Percentiles rank a stretch among this genome's conserved stretches.
Evolutionary conservation across 208 protist genomes (phyloP).

Genomic region (Crithidia acanthocephali): DNA sequence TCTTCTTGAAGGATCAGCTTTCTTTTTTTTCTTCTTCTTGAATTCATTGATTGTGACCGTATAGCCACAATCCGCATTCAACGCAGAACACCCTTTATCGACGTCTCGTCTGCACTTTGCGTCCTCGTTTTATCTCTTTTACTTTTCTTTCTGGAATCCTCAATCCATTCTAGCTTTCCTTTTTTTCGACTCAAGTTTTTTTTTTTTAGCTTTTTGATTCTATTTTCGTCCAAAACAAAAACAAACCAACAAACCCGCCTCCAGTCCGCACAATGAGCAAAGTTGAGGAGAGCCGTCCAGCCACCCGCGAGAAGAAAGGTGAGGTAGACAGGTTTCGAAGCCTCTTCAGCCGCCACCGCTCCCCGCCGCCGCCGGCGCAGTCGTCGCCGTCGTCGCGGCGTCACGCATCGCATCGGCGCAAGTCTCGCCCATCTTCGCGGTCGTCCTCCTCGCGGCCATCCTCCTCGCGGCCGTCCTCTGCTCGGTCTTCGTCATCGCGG

Average conservation of each 20-base stretch:
- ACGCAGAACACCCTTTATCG: too few species aligned
- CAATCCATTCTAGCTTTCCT: too few species aligned
- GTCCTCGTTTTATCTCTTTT: too few species aligned
- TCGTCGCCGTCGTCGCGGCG: too few species aligned
- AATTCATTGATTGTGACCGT: too few species aligned
- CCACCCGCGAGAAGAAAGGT: neutral
- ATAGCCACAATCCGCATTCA: too few species aligned
- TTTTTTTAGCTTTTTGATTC: neutral
- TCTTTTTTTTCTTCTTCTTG: neutral
- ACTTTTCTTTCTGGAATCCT: too few species aligned
- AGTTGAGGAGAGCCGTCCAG: neutral
- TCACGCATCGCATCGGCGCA: too few species aligned
- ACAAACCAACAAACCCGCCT: neutral
- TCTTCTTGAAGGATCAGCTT: neutral
- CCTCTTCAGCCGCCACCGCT: neutral
- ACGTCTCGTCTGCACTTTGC: too few species aligned
- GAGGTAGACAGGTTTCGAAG: neutral
- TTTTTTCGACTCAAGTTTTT: neutral
- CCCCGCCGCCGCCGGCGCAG: neutral
- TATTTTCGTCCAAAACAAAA: neutral
- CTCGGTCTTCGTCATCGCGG: conserved; percentile 2
- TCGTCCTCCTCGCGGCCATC: too few species aligned
- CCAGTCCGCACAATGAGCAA: too few species aligned
- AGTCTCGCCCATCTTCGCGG: too few species aligned
- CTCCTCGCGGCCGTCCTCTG: neutral